Percentiles rank a stretch among this genome's conserved stretches.
These are phyloP conservation scores for Kuraishia cidri DNA, from an alignment of 805 yeast species.

Conservation along the genomic window DNA sequence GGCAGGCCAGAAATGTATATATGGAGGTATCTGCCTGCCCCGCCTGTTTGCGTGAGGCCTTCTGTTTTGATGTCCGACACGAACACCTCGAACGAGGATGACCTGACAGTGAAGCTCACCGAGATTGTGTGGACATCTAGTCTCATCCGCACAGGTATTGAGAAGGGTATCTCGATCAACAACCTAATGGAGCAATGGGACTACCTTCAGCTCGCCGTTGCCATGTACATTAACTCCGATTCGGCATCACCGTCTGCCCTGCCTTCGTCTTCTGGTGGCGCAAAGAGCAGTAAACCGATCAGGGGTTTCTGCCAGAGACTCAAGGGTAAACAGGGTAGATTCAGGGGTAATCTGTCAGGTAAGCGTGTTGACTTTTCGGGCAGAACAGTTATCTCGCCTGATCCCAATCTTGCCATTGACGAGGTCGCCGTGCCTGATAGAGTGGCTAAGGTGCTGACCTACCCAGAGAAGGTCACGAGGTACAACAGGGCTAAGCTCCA, in stretches of 20 bases:
- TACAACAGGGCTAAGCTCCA: conserved; percentile 79
- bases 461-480: conserved; percentile 89
- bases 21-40: conserved; percentile 97
- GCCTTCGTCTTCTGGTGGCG: conserved; percentile 53
- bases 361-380: conserved; percentile 98
- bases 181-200: conserved; percentile 99
- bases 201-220: conserved; percentile 87
- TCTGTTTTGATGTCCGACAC: conserved; percentile 89
- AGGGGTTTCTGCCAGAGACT: conserved; percentile 95
- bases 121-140: conserved; percentile 98
- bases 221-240: conserved; percentile 96
- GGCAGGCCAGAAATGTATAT: conserved; percentile 95
- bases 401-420: conserved; percentile 89
- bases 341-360: conserved; percentile 96
- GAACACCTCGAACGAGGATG: conserved; percentile 92
- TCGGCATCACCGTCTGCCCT: conserved; percentile 74
- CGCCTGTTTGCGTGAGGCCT: conserved; percentile 98
- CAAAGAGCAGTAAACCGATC: conserved; percentile 65
- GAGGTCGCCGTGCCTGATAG: conserved; percentile 98
- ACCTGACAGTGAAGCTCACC: conserved; percentile 88
- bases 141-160: conserved; percentile 87
- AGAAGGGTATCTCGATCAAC: conserved; percentile 88
- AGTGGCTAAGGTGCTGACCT: conserved; percentile 91
- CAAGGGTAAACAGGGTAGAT: conserved; percentile 98
- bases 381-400: conserved; percentile 97